Conservation (phyloP, 2,329 filamentous ascomycete genomes). For the Aspergillus brasiliensis region DNA sequence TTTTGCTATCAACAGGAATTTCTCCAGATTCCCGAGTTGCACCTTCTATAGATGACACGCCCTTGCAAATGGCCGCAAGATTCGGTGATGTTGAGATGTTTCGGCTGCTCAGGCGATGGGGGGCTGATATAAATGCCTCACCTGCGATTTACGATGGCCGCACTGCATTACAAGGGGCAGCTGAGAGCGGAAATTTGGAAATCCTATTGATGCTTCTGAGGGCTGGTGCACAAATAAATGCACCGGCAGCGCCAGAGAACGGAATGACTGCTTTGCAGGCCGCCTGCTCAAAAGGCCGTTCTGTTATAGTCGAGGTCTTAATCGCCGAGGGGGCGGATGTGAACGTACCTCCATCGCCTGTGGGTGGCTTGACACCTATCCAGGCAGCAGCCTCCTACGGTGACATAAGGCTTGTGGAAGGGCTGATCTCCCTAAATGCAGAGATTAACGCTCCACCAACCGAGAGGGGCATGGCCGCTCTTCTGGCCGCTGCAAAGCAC, state of each 20-base stretch:
- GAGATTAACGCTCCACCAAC: not conserved
- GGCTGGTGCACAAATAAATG: not conserved
- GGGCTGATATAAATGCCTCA: not conserved
- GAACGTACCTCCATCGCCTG: not conserved
- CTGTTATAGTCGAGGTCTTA: not conserved
- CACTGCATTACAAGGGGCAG: not conserved
- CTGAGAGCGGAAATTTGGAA: not conserved
- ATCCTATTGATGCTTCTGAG: not conserved
- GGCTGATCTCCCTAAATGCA: not conserved
- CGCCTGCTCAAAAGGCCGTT: not conserved
- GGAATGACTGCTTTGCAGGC: not conserved
- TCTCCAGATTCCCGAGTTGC: too few species aligned
- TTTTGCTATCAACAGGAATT: too few species aligned
- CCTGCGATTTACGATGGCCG: not conserved
- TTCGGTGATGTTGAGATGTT: not conserved
- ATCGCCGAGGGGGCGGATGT: not conserved
- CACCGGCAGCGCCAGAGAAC: not conserved
- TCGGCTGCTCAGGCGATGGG: not conserved
- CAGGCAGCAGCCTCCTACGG: not conserved
- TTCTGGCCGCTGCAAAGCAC: not conserved
- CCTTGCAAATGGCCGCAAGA: not conserved
- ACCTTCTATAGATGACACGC: not conserved
- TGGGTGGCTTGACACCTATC: not conserved
- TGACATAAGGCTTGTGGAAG: not conserved
- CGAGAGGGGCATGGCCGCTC: not conserved